Base-by-base conservation (phyloP, 371 early-diverging fungal genomes). In the Mucor irregularis region DNA sequence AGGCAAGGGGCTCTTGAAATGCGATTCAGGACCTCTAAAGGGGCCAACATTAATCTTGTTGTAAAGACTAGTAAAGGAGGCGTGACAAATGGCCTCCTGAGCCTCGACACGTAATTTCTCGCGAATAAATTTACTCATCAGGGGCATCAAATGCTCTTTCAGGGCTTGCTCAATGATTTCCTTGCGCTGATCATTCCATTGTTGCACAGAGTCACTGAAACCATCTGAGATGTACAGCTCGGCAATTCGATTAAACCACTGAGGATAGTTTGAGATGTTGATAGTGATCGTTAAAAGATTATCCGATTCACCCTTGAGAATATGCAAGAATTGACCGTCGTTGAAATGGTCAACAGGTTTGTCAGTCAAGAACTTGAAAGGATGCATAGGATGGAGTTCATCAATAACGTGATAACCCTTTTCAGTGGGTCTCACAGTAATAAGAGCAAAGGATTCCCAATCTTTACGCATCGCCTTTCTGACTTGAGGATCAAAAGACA, bases 161-260 rank as follows among this genome's bases (percentile, higher is more conserved):
- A 88, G 65, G 0, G 91, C 87, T 25, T 66, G 61, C n/a, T 78
- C 66, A 35, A 92, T 58, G 13, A 89, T 82, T 28, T 83, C 78
- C 39, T 71, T 62, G n/a, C 97, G 86, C 62, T 89, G 76, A 0
- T 73, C 68, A 58, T 95, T 94, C 97, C 98, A 96, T 52, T 79
- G 73, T 31, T 82, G 74, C 2, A 89, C 88, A 0, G 74, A 58
- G 25, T 86, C 90, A 49, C 83, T 85, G 35, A 64, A 68, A 19
- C 78, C 78, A 68, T 69, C 75, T 43, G 89, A 86, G 48, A 86
- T 67, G 50, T 87, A 87, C 33, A 78, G 74, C 49, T 87, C 80
- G n/a, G 69, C 64, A 16, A 91, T 62, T 25, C 76, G 77, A 11
- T 74, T 66, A 3, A 91, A 59, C 62, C 88, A 84, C 0, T 64